Percentiles rank a stretch among this genome's conserved stretches.
These are phyloP conservation scores for Aspergillus sp. DNA, from an alignment of 2,329 filamentous ascomycete genomes.

Conservation along the genomic window DNA sequence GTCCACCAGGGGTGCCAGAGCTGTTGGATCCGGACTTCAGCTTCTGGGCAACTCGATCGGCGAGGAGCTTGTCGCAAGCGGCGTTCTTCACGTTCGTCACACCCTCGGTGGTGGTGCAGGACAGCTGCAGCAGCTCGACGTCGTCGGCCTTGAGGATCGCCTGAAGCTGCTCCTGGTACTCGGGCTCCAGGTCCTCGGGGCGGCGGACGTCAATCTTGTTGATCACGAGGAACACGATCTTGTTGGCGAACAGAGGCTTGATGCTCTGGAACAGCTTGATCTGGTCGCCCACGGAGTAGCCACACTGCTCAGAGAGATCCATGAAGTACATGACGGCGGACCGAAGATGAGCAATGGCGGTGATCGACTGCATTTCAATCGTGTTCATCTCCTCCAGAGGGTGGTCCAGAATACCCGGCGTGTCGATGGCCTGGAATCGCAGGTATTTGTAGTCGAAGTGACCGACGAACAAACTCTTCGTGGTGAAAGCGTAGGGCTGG, in stretches of 20 bases:
- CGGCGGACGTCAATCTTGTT: constrained; percentile 96
- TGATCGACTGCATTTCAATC: constrained; percentile 99
- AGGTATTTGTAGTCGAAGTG: constrained; percentile 98
- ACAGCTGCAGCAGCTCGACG: constrained; percentile 88
- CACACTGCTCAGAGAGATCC: constrained; percentile 95
- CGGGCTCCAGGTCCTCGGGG: constrained; percentile 80
- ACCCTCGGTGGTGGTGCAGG: constrained; percentile 91
- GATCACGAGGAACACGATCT: constrained; percentile 92
- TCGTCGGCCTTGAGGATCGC: constrained; percentile 80
- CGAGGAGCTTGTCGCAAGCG: constrained; percentile 88
- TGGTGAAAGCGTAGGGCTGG: constrained; percentile 97
- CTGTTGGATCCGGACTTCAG: constrained; percentile 83
- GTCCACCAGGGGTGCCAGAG: constrained; percentile 71
- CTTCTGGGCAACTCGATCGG: constrained; percentile 92
- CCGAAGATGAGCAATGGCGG: constrained; percentile 92
- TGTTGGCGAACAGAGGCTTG: constrained; percentile 95
- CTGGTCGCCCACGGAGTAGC: constrained; percentile 89
- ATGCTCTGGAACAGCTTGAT: constrained; percentile 95
- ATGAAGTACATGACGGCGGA: constrained; percentile 97
- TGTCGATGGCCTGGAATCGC: constrained; percentile 91
- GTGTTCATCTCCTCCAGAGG: constrained; percentile 99
- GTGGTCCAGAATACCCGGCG: constrained; percentile 96
- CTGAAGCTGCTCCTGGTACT: constrained; percentile 75
- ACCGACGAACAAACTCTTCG: constrained; percentile 93
- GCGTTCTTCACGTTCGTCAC: constrained; percentile 94